phyloP scores from a whole-genome alignment of 2,329 filamentous ascomycete genomes.

The Xylaria sp. region DNA sequence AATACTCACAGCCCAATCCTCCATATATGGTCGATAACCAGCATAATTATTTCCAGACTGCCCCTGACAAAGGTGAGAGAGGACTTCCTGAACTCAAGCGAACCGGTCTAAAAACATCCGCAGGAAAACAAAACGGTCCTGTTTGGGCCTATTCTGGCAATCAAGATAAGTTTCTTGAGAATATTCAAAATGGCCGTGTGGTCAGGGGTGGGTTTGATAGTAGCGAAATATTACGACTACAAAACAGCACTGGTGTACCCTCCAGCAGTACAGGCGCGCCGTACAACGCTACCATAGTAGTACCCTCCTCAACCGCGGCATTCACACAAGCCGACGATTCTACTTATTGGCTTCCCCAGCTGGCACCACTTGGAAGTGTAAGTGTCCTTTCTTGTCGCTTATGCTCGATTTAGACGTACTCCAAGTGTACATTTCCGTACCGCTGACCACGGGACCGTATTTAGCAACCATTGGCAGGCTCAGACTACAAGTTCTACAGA shows the following conservation, averaged over 20 bases:
- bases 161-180: conserved; percentile 22
- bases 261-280: too few relatives aligned
- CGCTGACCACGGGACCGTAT: not conserved
- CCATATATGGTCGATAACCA: conserved; percentile 43
- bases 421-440: too few relatives aligned
- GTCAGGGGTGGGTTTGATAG: conserved; percentile 1
- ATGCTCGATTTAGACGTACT: too few relatives aligned
- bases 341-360: too few relatives aligned
- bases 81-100: too few relatives aligned
- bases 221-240: not conserved
- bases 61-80: conserved; percentile 37
- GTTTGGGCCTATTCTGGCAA: conserved; percentile 39
- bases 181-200: conserved; percentile 13
- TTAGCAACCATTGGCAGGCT: conserved; percentile 27
- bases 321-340: too few relatives aligned
- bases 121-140: conserved; percentile 29
- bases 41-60: conserved; percentile 38
- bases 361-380: too few relatives aligned
- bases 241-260: too few relatives aligned
- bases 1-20: not conserved
- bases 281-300: too few relatives aligned
- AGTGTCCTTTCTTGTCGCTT: too few relatives aligned
- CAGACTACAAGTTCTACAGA: conserved; percentile 35
- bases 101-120: too few relatives aligned
- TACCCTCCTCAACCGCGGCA: too few relatives aligned